Evolutionary conservation across 1,284 basidiomycete genomes (phyloP), one percentile per base, ranked within the genome.

Genomic region (Moesziomyces sp.): DNA sequence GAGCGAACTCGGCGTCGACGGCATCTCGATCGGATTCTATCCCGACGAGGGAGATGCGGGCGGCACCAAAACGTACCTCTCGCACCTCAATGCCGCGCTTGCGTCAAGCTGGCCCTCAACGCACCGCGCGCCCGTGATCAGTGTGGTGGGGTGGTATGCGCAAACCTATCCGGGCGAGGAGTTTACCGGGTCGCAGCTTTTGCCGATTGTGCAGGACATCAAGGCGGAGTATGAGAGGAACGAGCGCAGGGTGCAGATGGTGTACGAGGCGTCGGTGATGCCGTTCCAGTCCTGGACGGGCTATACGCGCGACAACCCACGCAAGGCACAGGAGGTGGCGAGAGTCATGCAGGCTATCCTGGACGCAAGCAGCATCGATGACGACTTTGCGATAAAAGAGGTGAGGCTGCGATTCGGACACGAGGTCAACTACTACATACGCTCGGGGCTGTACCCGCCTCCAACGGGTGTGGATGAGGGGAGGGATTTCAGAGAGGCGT

Each of bases 11-110:
- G 13, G 24, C 1, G 30, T 66, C 9, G 55, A 65, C 47, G 55
- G 46, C 21, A 46, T 71, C 23, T 7, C 54, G 16, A 43, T 71
- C 40, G 68, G 62, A 38, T 61, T 71, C 47, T 66, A 66, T 34
- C 68, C 68, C 13, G 68, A 71, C 49, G 68, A 66, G 58, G 68
- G 68, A 40, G 68, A 71, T 59, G 62, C 68, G 8, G 68, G 68
- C 24, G 68, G 68, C 8, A 46, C 24, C 26, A 62, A 58, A 19
- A 55, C 63, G 11, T 62, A 62, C 46, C 59, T 66, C 21, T 72
- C 69, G 9, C 40, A 61, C 35, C 69, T 72, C 55, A 72, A 66
- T 38, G 2, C 28, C 6, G 55, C 63, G n/a, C 59, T 72, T 18
- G n/a, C 58, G 14, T 7, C 28, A 5, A 49, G 53, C 34, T 58